These are phyloP conservation scores for Onygena corvina DNA, from an alignment of 2,329 filamentous ascomycete species.

Conservation along the genomic window DNA sequence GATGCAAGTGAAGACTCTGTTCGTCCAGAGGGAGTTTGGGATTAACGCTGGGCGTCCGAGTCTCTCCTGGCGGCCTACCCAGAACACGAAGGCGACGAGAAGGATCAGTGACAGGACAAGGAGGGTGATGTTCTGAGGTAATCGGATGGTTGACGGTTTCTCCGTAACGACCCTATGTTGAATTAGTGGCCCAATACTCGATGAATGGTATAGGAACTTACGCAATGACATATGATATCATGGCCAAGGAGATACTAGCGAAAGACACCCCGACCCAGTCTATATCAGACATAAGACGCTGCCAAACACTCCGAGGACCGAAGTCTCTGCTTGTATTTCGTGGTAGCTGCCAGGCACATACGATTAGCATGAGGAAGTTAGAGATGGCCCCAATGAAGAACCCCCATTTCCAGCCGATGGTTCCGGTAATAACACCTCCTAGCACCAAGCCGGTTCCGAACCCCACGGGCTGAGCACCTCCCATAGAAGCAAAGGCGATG, in stretches of 20 bases:
- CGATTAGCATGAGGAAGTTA: conserved; percentile 27
- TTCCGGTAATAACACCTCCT: conserved; percentile 40
- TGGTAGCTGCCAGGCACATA: conserved; percentile 31
- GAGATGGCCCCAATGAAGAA: conserved; percentile 37
- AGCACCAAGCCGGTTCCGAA: conserved; percentile 39
- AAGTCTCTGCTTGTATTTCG: too few species aligned
- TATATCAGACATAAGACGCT: conserved; percentile 31
- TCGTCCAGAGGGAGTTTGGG: conserved; percentile 50
- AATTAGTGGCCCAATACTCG: too few species aligned
- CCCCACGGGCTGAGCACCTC: conserved; percentile 39
- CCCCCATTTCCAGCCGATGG: conserved; percentile 40
- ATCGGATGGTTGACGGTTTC: too few species aligned
- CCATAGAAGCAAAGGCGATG: conserved; percentile 40
- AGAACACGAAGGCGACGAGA: conserved; percentile 38
- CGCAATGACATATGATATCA: conserved; percentile 39
- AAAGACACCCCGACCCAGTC: conserved; percentile 40
- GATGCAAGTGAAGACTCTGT: conserved; percentile 43
- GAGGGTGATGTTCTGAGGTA: conserved; percentile 21
- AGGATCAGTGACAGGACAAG: conserved; percentile 21
- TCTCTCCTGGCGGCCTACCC: conserved; percentile 42
- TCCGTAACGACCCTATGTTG: too few species aligned
- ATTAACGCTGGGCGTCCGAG: conserved; percentile 43
- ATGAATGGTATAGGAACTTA: too few species aligned
- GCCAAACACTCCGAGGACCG: conserved; percentile 14
- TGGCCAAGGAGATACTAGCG: conserved; percentile 33